Conservation (phyloP, 768 basidiomycete species). For the Pleurotus giganteus region DNA sequence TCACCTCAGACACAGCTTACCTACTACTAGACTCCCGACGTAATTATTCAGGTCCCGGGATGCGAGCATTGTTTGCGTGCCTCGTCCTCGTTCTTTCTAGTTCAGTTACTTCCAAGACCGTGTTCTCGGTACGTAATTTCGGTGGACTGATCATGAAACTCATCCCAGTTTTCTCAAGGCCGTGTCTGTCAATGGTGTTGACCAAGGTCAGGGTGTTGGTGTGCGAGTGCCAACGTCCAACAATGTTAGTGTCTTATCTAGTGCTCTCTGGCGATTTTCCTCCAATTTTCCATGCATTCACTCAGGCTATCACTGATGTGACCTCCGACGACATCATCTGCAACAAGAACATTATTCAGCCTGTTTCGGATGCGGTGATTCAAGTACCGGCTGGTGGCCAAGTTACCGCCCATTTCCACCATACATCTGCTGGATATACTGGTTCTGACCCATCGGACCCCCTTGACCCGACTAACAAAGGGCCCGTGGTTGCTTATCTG, state of each 20-base stretch:
- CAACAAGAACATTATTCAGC: constrained; percentile 36
- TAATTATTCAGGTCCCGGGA: background rate
- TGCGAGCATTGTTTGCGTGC: background rate
- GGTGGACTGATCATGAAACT: background rate
- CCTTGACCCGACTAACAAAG: constrained; percentile 40
- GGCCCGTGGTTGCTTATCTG: constrained; percentile 38
- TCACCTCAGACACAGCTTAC: no score
- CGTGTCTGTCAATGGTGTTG: constrained; percentile 45
- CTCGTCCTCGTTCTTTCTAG: constrained; percentile 10
- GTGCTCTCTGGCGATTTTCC: background rate
- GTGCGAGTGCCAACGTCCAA: constrained; percentile 41
- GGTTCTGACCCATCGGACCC: constrained; percentile 38
- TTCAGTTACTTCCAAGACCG: constrained; percentile 35
- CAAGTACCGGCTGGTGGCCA: constrained; percentile 35
- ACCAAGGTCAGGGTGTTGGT: constrained; percentile 42
- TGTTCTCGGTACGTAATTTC: constrained; percentile 36
- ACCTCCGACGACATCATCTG: constrained; percentile 42
- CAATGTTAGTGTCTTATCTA: constrained; percentile 26
- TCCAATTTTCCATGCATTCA: background rate
- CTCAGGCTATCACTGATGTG: constrained; percentile 42
- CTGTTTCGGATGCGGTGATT: constrained; percentile 32
- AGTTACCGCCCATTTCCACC: constrained; percentile 41
- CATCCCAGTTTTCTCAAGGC: constrained; percentile 20
- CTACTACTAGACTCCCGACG: background rate
- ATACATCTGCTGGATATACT: constrained; percentile 31